A percentile compares a stretch with the other conserved stretches of the same genome.
phyloP scores from a whole-genome alignment of 805 yeast genomes.

The Candida schatavii region DNA sequence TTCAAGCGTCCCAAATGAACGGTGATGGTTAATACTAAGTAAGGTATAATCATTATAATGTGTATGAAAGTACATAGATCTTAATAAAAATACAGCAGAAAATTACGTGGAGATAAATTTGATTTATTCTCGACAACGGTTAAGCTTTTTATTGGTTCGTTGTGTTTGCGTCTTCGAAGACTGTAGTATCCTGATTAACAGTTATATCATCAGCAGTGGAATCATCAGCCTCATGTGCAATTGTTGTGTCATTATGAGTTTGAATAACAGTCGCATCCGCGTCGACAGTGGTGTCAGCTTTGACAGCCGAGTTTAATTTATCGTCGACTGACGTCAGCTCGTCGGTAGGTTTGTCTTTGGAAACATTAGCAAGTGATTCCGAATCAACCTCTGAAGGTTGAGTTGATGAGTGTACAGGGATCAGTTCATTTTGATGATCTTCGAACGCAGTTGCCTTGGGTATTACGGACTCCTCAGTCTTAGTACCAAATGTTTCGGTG shows the following conservation, averaged over 20 bases:
- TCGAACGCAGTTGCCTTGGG: background rate
- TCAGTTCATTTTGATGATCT: too few relatives aligned
- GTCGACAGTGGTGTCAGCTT: conserved; percentile 33
- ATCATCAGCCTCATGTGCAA: conserved; percentile 47
- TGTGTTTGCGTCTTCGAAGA: conserved; percentile 15
- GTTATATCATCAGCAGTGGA: conserved; percentile 43
- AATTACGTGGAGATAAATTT: too few relatives aligned
- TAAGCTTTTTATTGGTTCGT: conserved; percentile 6
- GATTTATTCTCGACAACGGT: too few relatives aligned
- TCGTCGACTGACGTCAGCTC: conserved; percentile 5
- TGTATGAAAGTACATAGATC: background rate
- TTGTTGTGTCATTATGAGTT: conserved; percentile 45
- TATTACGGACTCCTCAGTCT: background rate
- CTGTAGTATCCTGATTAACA: conserved; percentile 24
- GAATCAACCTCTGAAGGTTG: background rate
- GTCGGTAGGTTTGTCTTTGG: conserved; percentile 10
- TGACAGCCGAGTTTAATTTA: conserved; percentile 11
- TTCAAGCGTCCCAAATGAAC: conserved; percentile 10
- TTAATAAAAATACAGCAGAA: conserved; percentile 1
- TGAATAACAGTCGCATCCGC: conserved; percentile 50
- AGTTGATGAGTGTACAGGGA: too few relatives aligned
- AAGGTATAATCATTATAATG: background rate
- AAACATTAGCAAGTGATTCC: background rate
- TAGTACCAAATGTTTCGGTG: background rate
- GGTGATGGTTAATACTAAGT: background rate